Percentiles rank a stretch among this genome's conserved stretches.
Conservation (phyloP, 2,329 filamentous ascomycete genomes). For the Cytospora chrysosperma region DNA sequence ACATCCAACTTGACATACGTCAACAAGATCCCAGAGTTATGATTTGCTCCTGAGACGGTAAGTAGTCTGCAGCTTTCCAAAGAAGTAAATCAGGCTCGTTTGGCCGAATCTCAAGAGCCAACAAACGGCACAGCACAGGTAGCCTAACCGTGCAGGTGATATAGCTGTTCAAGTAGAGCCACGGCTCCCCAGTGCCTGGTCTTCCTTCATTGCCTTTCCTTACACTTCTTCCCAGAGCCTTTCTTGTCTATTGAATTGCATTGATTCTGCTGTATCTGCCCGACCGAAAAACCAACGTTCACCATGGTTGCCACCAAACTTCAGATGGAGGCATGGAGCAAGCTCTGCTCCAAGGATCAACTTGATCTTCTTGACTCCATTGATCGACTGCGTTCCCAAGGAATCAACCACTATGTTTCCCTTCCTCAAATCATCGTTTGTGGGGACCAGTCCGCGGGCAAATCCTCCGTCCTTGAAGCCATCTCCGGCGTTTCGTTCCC, state of each 20-base stretch:
- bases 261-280: neutral
- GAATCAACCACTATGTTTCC: constrained; percentile 2
- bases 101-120: neutral
- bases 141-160: neutral
- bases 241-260: neutral
- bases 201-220: neutral
- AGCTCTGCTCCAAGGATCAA: constrained; percentile 11
- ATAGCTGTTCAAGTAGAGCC: neutral
- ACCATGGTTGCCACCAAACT: neutral
- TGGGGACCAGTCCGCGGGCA: constrained; percentile 44
- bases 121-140: neutral
- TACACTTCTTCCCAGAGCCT: neutral
- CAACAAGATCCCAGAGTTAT: neutral
- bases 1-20: neutral
- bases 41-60: neutral
- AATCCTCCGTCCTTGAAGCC: constrained; percentile 42
- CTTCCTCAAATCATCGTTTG: constrained; percentile 23
- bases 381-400: constrained; percentile 11
- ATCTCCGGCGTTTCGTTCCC: constrained; percentile 54
- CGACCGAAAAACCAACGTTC: neutral
- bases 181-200: neutral
- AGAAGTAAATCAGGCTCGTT: neutral
- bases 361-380: constrained; percentile 11
- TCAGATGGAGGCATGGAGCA: constrained; percentile 4
- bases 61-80: neutral